Evolutionary conservation across 192 early-diverging fungal genomes (phyloP).

Genomic region (Irineochytrium annulatum): DNA sequence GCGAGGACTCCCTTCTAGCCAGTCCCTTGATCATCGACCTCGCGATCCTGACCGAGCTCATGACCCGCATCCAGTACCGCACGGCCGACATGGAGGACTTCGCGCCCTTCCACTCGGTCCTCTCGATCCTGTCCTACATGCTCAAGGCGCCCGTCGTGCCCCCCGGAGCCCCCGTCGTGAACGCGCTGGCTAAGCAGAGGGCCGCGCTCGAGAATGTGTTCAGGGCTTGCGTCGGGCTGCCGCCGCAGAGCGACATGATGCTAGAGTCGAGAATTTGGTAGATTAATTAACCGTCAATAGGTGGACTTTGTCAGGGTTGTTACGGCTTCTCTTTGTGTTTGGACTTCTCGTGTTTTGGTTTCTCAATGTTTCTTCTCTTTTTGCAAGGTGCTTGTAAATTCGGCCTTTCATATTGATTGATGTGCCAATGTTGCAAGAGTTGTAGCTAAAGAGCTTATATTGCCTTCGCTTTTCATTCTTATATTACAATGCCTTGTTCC

Average conservation of each 20-base stretch:
- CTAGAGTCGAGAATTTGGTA: slow-evolving; percentile 58
- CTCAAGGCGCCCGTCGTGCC: slow-evolving; percentile 97
- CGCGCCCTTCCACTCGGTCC: slow-evolving; percentile 88
- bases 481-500: no score
- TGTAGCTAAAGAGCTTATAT: no score
- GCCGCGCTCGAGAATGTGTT: slow-evolving; percentile 97
- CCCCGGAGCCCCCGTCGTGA: slow-evolving; percentile 90
- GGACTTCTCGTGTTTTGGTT: no score
- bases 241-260: slow-evolving; percentile 95
- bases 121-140: slow-evolving; percentile 91
- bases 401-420: no score
- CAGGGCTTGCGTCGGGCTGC: slow-evolving; percentile 91
- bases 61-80: slow-evolving; percentile 93
- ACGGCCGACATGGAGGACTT: slow-evolving; percentile 67
- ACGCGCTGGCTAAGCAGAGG: slow-evolving; percentile 93
- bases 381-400: no score
- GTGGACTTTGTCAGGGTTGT: no score
- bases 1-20: slow-evolving; percentile 97
- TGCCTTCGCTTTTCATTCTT: no score
- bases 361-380: no score
- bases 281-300: no score
- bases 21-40: slow-evolving; percentile 96
- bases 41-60: slow-evolving; percentile 91
- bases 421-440: no score
- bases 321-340: no score